Conservation (phyloP, 345 rosid genomes). For the Melaleuca alternifolia region DNA sequence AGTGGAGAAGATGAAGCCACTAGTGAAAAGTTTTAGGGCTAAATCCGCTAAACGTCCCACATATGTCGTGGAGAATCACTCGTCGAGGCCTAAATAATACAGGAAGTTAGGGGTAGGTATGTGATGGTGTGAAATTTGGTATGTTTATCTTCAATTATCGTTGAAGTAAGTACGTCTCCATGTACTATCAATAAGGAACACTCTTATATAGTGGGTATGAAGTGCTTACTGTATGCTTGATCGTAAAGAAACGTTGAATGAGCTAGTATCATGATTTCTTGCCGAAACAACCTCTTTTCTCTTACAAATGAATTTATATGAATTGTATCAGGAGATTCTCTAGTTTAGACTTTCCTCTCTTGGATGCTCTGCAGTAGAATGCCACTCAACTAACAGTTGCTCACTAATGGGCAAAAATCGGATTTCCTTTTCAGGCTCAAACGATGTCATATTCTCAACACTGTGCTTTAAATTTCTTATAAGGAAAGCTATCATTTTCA, state of each 20-base stretch:
- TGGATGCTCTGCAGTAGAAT: background rate
- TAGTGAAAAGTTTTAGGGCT: background rate
- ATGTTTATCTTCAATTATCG: background rate
- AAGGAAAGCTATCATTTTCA: background rate
- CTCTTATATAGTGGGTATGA: background rate
- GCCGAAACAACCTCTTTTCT: too few species aligned
- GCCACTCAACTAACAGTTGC: background rate
- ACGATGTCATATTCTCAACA: background rate
- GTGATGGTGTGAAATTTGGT: background rate
- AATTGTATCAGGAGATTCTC: too few species aligned
- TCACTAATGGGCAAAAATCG: background rate
- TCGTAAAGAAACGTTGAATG: background rate
- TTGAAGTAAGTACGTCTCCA: background rate
- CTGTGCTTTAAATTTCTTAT: background rate
- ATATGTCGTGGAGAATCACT: background rate
- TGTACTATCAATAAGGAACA: background rate
- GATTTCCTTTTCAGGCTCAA: background rate
- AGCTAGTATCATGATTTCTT: background rate
- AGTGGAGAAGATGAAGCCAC: background rate
- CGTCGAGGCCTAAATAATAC: background rate
- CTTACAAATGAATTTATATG: too few species aligned
- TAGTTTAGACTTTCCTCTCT: background rate
- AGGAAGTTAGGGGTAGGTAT: background rate
- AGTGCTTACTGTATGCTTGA: background rate
- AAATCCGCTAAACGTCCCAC: background rate